Evolutionary conservation across 768 basidiomycete species (phyloP), one percentile per base, ranked within the genome.

Genomic region (Psilocybe sp.): DNA sequence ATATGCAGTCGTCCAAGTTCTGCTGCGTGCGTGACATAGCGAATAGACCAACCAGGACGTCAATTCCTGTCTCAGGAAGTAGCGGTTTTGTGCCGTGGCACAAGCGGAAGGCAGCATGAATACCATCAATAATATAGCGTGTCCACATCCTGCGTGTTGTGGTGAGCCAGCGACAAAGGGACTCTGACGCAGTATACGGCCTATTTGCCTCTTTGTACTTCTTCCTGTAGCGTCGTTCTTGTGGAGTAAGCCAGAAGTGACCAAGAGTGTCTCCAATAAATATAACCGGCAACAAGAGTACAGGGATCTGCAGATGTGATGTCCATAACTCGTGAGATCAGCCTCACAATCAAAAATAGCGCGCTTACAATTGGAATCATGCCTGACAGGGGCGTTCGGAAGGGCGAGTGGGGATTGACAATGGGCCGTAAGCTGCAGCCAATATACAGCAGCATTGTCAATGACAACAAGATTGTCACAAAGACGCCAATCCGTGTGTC

Each of bases 401-500:
- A 55, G 33, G 54, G 54, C 23, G 54, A 55, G 28, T 55, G 46
- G 4, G 54, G 54, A 32, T 55, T 55, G 11, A 55, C 43, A 13
- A 55, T 48, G 6, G 54, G 54, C 6, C 54, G 54, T 15, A 55
- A 33, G 23, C 54, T 55, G 34, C 54, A 55, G 23, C 54, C 54
- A 14, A 55, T 40, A 41, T 55, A 55, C 5, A 55, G 46, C 19
- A 55, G 38, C 54, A 55, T 55, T 4, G 54, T 55, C 13, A 51
- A 31, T 10, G 47, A 40, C 15, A 55, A 46, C 28, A 55, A 46
- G 13, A 40, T 36, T 11, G 54, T 51, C 31, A 55, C 54, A 2
- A 51, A 47, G 13, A 55, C 20, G 5, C 43, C 54, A 32, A 55
- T 55, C 16, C 54, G 46, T 12, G 42, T 46, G 34, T 55, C 54